Conservation (phyloP, 2,329 filamentous ascomycete genomes). For the Cadophora luteo-olivacea region DNA sequence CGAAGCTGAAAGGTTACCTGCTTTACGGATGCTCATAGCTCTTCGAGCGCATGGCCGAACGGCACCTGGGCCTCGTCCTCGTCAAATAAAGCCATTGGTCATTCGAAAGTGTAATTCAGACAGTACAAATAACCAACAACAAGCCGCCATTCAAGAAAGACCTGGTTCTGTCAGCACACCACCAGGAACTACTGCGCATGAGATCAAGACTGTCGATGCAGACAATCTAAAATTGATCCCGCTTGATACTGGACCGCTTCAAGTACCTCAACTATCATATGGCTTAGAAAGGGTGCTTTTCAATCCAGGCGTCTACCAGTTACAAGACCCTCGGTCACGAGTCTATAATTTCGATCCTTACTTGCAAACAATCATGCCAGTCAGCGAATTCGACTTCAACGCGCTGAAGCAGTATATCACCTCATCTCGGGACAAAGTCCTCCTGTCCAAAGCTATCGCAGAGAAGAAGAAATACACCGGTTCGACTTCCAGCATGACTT, state of each 20-base stretch:
- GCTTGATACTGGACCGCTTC: conserved; percentile 38
- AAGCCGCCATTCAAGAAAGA: neutral
- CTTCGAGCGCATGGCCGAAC: neutral
- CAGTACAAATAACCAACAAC: neutral
- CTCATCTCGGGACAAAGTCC: conserved; percentile 79
- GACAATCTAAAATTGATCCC: conserved; percentile 39
- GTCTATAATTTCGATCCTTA: conserved; percentile 99
- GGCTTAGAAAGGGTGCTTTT: conserved; percentile 72
- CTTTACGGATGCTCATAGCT: neutral
- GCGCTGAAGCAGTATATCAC: conserved; percentile 87
- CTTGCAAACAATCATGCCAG: conserved; percentile 89
- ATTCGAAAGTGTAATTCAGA: neutral
- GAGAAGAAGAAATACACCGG: conserved; percentile 83
- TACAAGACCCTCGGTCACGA: conserved; percentile 85
- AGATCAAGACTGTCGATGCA: conserved; percentile 41
- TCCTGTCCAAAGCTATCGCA: conserved; percentile 72
- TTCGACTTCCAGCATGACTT: conserved; percentile 96
- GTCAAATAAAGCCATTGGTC: neutral
- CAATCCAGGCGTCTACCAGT: conserved; percentile 89
- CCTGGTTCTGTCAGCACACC: neutral
- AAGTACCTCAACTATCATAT: conserved; percentile 44
- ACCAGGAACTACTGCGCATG: conserved; percentile 25
- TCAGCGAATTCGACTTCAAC: conserved; percentile 89
- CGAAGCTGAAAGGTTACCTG: conserved; percentile 4
- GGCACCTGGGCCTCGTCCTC: neutral